Base-by-base conservation (phyloP, 2,329 filamentous ascomycete species). In the Aspergillus pseudoviridinutans region DNA sequence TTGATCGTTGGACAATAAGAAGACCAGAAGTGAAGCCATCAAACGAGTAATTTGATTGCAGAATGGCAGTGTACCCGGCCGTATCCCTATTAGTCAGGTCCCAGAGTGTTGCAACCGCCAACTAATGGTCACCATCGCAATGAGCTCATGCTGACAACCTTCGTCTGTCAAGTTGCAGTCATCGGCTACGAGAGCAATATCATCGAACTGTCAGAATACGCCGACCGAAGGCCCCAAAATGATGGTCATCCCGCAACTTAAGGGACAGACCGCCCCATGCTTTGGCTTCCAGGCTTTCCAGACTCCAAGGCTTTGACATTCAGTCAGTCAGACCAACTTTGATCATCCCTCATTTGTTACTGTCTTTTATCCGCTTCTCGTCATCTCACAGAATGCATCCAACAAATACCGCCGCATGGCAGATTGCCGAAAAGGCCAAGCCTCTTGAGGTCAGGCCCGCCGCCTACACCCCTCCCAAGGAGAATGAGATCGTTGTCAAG, bases 401-500 rank as follows among this genome's bases (percentile, higher is more conserved):
- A 46, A 52, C 52, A 50, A 76, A 75, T 56, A 61, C 64, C 50
- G 73, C 74, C 20, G 74, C 74, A 28, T 76, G 73, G 69, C 58
- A 68, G 54, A 47, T 72, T 55, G 63, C 67, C 56, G 60, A 72
- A 58, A 67, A 71, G 66, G 57, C 58, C 54, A 56, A 64, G 12
- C 60, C 70, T 6, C 65, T 74, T 17, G 64, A 72, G 47, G 72
- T 80, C 54, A 61, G 66, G 3, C 60, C 68, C 3, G 77, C 75
- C 2, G 73, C 76, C 0, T 76, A 73, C 52, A 71, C 71, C 0
- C 56, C 66, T n/a, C 71, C 77, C 0, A 68, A 66, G 0, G 55
- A 64, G 0, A 67, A 70, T 29, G 68, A 79, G 55, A 65, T 80
- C 24, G 67, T 78, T 10, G 68, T 81, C 58, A 70, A 71, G 41